Base-by-base conservation (phyloP, 2,329 filamentous ascomycete genomes). In the Diaporthe destruens region DNA sequence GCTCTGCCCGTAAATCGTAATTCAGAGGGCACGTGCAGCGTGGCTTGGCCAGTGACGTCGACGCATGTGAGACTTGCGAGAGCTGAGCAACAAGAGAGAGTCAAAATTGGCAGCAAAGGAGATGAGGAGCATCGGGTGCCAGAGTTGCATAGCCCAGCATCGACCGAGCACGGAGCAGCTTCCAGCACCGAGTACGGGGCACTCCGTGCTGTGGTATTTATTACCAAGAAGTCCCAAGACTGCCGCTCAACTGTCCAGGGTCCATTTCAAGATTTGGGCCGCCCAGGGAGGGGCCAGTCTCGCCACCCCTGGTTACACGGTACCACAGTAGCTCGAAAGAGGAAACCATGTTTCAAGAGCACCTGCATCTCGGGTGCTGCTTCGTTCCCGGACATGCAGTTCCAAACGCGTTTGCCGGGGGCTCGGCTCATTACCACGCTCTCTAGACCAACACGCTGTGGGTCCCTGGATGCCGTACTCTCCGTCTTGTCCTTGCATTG, bases 21-120 rank as follows among this genome's bases (percentile, higher is more conserved):
- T 69, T 59, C 42, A 57, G 53, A 57, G 54, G 67, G 67, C 67
- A 69, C 67, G 67, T 69, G 67, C 67, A 59, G 67, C 36, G 67
- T 65, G 67, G 54, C 54, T 59, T 59, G 54, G 67, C 32, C 54
- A 29, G 42, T 69, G 67, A 69, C 67, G 67, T 69, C 55, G 67
- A 57, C 67, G 16, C 42, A 69, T 59, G 29, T 36, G 34, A 49
- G 67, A 6, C 42, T 59, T 23, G 59, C 47, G 67, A 59, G 55
- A 69, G 59, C 59, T 23, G 44, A 49, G 59, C 5, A 23, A 23
- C 34, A 44, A 5, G 12, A 39, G 36, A 39, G 36, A 34, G 25
- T 65, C 67, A 51, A 59, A 53, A 69, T 69, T 69, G 51, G 54
- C 29, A 59, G 18, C 53, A 69, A 34, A 51, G 42, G 59, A 65